Conservation (phyloP, 768 basidiomycete species). For the Russula dissimulans region DNA sequence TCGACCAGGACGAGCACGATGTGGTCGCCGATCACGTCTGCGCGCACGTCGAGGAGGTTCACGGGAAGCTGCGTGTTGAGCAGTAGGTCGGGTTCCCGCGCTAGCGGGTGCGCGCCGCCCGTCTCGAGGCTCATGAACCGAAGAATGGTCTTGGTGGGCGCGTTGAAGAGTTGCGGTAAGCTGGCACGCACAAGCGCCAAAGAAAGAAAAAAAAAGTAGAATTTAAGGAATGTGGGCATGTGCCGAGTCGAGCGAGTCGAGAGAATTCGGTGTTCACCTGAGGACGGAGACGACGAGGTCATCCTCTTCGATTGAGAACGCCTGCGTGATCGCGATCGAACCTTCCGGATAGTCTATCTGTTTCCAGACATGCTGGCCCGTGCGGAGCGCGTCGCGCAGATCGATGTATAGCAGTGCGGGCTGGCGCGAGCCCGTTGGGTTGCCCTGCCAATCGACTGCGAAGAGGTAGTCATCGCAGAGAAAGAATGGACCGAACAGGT, state of each 20-base stretch:
- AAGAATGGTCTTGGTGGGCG: background rate
- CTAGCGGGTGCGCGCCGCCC: background rate
- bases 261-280: background rate
- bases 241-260: background rate
- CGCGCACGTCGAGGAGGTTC: background rate
- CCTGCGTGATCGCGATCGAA: constrained; percentile 11
- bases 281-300: constrained; percentile 15
- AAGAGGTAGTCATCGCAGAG: constrained; percentile 8
- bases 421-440: background rate
- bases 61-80: constrained; percentile 5
- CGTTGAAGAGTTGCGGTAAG: background rate
- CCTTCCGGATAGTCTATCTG: constrained; percentile 9
- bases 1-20: constrained; percentile 7
- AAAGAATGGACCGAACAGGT: constrained; percentile 10
- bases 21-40: background rate
- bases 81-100: background rate
- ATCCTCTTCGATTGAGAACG: constrained; percentile 3
- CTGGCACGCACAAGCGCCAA: background rate
- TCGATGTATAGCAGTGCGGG: constrained; percentile 4
- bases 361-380: background rate
- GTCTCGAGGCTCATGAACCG: constrained; percentile 12
- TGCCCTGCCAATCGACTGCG: constrained; percentile 6
- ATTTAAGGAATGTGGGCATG: background rate
- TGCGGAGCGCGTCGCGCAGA: constrained; percentile 6
- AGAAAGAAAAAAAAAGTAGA: background rate